Percentiles rank a stretch among this genome's conserved stretches.
Conservation (phyloP, 73 alveolate genomes). For the Paraurostyla sp. region DNA sequence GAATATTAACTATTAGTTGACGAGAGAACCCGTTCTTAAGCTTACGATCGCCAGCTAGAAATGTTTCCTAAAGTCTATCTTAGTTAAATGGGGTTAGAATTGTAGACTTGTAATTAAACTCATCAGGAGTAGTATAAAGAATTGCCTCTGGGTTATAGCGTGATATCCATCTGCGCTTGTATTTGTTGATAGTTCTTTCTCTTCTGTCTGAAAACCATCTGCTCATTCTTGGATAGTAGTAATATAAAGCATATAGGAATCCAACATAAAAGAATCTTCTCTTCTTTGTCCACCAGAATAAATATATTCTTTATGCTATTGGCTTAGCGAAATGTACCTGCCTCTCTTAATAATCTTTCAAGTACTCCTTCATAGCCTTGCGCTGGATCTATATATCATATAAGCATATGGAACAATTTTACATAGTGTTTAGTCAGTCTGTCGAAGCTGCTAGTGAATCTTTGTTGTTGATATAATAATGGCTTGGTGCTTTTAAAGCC, state of each 20-base stretch:
- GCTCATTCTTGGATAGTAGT: background rate
- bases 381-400: background rate
- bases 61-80: background rate
- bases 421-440: conserved; percentile 28
- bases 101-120: background rate
- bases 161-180: conserved; percentile 8
- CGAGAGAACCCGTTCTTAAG: conserved; percentile 39
- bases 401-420: background rate
- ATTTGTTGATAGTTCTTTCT: background rate
- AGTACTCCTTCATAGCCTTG: conserved; percentile 19
- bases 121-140: background rate
- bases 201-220: background rate
- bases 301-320: background rate
- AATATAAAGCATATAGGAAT: background rate
- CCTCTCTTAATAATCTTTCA: background rate
- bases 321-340: background rate
- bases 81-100: background rate
- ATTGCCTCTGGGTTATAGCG: conserved; percentile 20
- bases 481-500: no score
- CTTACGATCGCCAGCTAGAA: background rate
- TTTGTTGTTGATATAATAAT: no score
- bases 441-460: conserved; percentile 33
- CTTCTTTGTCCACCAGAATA: background rate
- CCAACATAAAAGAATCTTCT: conserved; percentile 17
- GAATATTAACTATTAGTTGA: background rate